Evolutionary conservation across 164 flowering plant genomes (phyloP).

Genomic region (Annona squamosa): DNA sequence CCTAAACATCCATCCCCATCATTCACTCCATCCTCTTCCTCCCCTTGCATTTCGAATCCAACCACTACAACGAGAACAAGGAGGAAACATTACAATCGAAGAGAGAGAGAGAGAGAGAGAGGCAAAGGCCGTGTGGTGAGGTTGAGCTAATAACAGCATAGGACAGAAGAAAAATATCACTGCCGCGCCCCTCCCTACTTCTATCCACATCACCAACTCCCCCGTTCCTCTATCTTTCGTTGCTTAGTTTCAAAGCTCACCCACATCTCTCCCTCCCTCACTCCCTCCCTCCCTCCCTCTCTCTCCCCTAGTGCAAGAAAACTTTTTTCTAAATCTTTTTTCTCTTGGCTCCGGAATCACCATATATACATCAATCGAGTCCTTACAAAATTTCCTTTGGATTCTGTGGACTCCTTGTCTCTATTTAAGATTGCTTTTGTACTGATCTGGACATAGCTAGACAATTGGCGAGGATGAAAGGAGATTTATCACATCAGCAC

Average conservation of each 20-base stretch:
- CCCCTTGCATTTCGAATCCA: constrained; percentile 1
- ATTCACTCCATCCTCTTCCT: background rate
- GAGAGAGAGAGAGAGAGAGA: background rate
- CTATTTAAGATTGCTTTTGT: background rate
- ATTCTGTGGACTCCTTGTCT: constrained; percentile 8
- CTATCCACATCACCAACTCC: background rate
- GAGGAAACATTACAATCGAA: background rate
- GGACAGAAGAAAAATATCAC: background rate
- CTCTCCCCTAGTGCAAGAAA: background rate
- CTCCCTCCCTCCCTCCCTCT: background rate
- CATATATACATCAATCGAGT: background rate
- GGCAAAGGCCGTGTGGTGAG: constrained; percentile 1
- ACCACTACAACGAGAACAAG: background rate
- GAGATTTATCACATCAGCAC: background rate
- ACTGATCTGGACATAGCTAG: background rate
- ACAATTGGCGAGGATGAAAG: constrained; percentile 1
- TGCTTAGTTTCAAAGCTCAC: constrained; percentile 6
- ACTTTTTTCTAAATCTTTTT: background rate
- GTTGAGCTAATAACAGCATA: background rate
- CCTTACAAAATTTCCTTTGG: background rate
- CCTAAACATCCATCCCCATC: background rate
- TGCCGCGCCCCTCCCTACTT: background rate
- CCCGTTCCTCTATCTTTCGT: background rate
- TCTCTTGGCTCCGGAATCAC: background rate
- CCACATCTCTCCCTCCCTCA: constrained; percentile 3